A percentile compares a stretch with the other conserved stretches of the same genome.
phyloP scores from a whole-genome alignment of 2,329 filamentous ascomycete species.

The Colletotrichum limetticola region DNA sequence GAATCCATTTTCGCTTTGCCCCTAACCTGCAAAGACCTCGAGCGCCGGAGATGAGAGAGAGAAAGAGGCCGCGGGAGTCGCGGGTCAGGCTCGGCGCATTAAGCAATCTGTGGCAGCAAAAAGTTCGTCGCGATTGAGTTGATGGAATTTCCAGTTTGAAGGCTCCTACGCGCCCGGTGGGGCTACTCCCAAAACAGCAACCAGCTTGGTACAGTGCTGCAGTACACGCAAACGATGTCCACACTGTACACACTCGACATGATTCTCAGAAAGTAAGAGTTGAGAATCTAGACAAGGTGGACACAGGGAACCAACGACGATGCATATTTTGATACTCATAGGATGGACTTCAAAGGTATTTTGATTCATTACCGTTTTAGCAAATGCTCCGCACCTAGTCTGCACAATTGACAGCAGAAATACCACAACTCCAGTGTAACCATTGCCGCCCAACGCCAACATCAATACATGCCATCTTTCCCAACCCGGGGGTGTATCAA shows the following conservation, averaged over 20 bases:
- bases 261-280: no score
- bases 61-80: slow-evolving; percentile 27
- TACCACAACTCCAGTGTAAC: slow-evolving; percentile 12
- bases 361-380: not conserved
- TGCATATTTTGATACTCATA: not conserved
- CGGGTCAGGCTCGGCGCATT: slow-evolving; percentile 23
- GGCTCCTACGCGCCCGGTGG: slow-evolving; percentile 27
- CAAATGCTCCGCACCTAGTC: not conserved
- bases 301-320: not conserved
- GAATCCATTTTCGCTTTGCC: slow-evolving; percentile 72
- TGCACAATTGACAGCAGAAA: not conserved
- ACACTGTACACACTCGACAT: not conserved
- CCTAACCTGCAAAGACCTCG: slow-evolving; percentile 21
- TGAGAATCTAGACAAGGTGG: not conserved
- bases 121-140: slow-evolving; percentile 31
- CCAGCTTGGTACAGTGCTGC: slow-evolving; percentile 42
- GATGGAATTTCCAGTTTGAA: slow-evolving; percentile 35
- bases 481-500: slow-evolving; percentile 5
- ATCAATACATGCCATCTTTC: slow-evolving; percentile 39
- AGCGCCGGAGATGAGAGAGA: slow-evolving; percentile 7
- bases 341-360: not conserved
- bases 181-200: slow-evolving; percentile 50
- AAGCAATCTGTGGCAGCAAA: slow-evolving; percentile 18
- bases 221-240: not conserved
- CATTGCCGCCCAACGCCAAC: slow-evolving; percentile 43